Conservation (phyloP, 2,329 filamentous ascomycete genomes). For the Xenosphaeropsis pyriputrescens region DNA sequence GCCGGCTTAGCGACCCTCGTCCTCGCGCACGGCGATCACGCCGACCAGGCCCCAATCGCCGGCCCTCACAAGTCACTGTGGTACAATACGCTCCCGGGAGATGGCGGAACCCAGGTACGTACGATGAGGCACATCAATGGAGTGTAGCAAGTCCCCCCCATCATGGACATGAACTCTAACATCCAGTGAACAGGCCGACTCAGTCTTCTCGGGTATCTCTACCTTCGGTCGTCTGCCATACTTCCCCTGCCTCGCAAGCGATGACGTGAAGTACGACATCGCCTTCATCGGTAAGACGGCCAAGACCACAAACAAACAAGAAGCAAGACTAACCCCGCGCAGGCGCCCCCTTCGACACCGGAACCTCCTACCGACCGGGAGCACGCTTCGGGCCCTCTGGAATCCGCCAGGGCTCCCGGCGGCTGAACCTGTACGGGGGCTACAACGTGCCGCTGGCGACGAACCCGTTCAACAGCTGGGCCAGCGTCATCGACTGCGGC, state of each 20-base stretch:
- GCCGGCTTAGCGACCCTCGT: conserved; percentile 34
- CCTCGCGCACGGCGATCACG: conserved; percentile 88
- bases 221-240: conserved; percentile 74
- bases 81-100: conserved; percentile 73
- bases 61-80: conserved; percentile 64
- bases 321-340: not conserved
- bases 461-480: conserved; percentile 72
- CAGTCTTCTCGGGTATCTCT: conserved; percentile 76
- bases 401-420: conserved; percentile 73
- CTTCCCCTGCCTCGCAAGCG: conserved; percentile 57
- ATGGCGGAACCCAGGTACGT: conserved; percentile 66
- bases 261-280: conserved; percentile 64
- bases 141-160: conserved; percentile 1
- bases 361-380: conserved; percentile 72
- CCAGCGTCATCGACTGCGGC: conserved; percentile 68
- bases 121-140: too few relatives aligned
- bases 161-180: conserved; percentile 6
- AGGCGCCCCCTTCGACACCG: conserved; percentile 76
- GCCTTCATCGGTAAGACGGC: conserved; percentile 56
- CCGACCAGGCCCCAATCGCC: conserved; percentile 26
- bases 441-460: conserved; percentile 72
- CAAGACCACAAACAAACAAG: not conserved
- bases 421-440: conserved; percentile 76
- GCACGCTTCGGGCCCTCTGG: conserved; percentile 75
- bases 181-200: conserved; percentile 48